Percentiles rank a stretch among this genome's conserved stretches.
phyloP scores from a whole-genome alignment of 148 eudicot genomes.

The Hydrangea macrophylla region DNA sequence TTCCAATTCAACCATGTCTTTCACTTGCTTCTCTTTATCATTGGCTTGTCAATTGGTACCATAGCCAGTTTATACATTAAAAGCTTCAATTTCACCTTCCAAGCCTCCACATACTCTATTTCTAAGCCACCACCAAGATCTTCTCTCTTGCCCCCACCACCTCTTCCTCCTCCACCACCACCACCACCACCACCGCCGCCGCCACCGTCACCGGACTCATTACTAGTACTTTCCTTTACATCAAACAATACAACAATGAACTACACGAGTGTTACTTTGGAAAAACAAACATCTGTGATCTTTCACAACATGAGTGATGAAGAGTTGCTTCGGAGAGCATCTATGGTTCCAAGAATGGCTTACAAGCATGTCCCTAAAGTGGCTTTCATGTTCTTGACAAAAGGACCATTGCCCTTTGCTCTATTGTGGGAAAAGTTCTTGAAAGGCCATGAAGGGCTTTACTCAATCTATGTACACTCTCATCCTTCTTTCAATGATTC shows the following conservation, averaged over 20 bases:
- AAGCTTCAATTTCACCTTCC: constrained; percentile 19
- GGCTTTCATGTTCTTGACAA: constrained; percentile 81
- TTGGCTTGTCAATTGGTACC: constrained; percentile 56
- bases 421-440: constrained; percentile 78
- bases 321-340: constrained; percentile 50
- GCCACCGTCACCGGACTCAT: background rate
- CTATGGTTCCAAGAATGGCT: constrained; percentile 34
- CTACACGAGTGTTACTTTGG: background rate
- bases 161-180: background rate
- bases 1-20: constrained; percentile 14
- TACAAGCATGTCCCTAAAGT: constrained; percentile 36
- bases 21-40: constrained; percentile 33
- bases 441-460: constrained; percentile 48
- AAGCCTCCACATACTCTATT: constrained; percentile 2
- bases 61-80: constrained; percentile 32
- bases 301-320: constrained; percentile 59
- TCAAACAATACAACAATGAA: background rate
- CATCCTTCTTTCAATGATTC: constrained; percentile 53
- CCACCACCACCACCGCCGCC: constrained; percentile 12
- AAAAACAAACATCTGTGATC: constrained; percentile 5
- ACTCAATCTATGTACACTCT: constrained; percentile 63
- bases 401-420: constrained; percentile 60
- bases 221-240: background rate
- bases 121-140: background rate
- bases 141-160: background rate